Conservation (phyloP, 495 filamentous ascomycete genomes). For the Pyronema domesticum region DNA sequence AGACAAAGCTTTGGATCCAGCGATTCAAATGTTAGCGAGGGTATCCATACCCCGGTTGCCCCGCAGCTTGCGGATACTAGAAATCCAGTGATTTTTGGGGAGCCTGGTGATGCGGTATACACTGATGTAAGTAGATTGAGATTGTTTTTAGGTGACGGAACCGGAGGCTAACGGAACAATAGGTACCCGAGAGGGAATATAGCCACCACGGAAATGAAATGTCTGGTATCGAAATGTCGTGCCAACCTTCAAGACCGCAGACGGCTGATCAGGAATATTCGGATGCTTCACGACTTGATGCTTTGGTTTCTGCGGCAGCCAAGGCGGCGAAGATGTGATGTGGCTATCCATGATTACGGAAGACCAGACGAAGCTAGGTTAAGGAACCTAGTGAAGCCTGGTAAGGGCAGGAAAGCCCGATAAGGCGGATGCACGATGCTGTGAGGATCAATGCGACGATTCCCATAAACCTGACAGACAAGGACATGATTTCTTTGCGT, state of each 20-base stretch:
- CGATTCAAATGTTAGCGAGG: conserved; percentile 20
- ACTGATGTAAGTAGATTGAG: neutral
- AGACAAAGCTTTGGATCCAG: conserved; percentile 19
- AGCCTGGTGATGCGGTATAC: conserved; percentile 17
- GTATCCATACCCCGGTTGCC: conserved; percentile 17
- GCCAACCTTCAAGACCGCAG: conserved; percentile 5
- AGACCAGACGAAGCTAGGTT: neutral
- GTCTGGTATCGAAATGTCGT: conserved; percentile 2
- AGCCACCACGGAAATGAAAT: neutral
- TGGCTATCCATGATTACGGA: conserved; percentile 1
- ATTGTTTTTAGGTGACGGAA: neutral
- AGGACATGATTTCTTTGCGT: neutral
- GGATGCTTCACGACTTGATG: conserved; percentile 7
- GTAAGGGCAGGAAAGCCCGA: too few relatives aligned
- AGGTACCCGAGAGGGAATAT: conserved; percentile 13
- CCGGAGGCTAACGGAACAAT: conserved; percentile 2
- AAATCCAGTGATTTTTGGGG: conserved; percentile 17
- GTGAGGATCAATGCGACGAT: neutral
- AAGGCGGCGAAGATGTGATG: conserved; percentile 13
- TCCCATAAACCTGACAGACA: neutral
- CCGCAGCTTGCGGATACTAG: conserved; percentile 12
- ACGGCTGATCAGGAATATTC: neutral
- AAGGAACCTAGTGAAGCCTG: neutral
- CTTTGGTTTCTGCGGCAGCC: conserved; percentile 15
- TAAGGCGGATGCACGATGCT: neutral